Evolutionary conservation across 805 yeast genomes (phyloP).

Genomic region (Ogataea kodamae): DNA sequence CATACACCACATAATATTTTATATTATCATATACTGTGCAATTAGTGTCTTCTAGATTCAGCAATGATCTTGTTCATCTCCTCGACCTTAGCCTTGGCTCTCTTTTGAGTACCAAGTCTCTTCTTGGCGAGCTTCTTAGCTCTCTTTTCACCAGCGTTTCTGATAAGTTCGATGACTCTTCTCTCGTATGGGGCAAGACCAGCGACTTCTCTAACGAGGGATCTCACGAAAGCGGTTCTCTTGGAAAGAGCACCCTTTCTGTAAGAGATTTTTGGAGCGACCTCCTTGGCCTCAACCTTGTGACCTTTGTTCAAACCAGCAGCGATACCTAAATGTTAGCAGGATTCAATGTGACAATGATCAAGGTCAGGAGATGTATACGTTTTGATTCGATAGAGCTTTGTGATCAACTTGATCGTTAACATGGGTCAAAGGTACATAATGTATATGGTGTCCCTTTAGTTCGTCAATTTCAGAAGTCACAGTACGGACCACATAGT

Average conservation of each 20-base stretch:
- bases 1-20: slow-evolving; percentile 12
- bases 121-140: slow-evolving; percentile 99
- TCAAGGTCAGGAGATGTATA: no score
- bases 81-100: slow-evolving; percentile 99
- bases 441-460: no score
- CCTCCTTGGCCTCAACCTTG: slow-evolving; percentile 83
- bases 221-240: slow-evolving; percentile 95
- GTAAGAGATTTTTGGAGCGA: slow-evolving; percentile 86
- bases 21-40: slow-evolving; percentile 14
- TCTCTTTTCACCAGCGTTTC: slow-evolving; percentile 99
- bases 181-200: slow-evolving; percentile 99
- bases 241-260: slow-evolving; percentile 95
- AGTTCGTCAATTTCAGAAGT: no score
- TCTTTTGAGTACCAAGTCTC: slow-evolving; percentile 99
- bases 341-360: slow-evolving; percentile 9
- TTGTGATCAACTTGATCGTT: no score
- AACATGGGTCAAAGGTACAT: no score
- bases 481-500: no score
- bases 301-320: slow-evolving; percentile 99
- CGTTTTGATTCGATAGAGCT: no score
- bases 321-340: slow-evolving; percentile 68
- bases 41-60: slow-evolving; percentile 91
- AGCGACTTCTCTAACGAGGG: slow-evolving; percentile 92
- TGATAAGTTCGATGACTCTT: slow-evolving; percentile 98
- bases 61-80: slow-evolving; percentile 95